Percentiles rank a stretch among this genome's conserved stretches.
These are phyloP conservation scores for Saccharomycopsis malanga DNA, from an alignment of 805 yeast species.

Conservation along the genomic window DNA sequence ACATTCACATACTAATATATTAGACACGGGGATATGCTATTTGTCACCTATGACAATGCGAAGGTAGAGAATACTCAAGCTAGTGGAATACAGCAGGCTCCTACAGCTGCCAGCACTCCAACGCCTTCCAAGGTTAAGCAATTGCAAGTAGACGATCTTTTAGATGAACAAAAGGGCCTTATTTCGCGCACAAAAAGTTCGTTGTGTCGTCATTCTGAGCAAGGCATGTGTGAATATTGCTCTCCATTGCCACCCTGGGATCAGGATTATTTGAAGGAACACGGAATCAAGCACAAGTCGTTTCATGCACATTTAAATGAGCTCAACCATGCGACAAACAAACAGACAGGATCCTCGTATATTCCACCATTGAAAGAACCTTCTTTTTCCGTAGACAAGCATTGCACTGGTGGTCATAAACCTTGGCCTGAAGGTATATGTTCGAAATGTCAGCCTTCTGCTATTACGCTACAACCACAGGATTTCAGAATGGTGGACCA, in stretches of 20 bases:
- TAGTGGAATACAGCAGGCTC: conserved; percentile 4
- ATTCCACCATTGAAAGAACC: conserved; percentile 76
- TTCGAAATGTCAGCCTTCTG: conserved; percentile 94
- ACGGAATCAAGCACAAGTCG: conserved; percentile 81
- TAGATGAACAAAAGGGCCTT: conserved; percentile 65
- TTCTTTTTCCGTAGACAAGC: conserved; percentile 48
- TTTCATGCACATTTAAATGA: conserved; percentile 78
- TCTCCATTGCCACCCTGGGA: conserved; percentile 96
- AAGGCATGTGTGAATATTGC: conserved; percentile 98
- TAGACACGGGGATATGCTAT: conserved; percentile 54
- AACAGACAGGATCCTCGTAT: conserved; percentile 54
- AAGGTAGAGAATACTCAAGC: neutral
- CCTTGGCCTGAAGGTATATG: conserved; percentile 96
- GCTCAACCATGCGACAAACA: conserved; percentile 59
- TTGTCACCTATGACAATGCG: conserved; percentile 32
- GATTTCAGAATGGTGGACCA: conserved; percentile 94
- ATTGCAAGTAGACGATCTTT: conserved; percentile 54
- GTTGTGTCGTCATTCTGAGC: conserved; percentile 80
- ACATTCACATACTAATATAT: conserved; percentile 27
- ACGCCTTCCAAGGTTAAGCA: conserved; percentile 37
- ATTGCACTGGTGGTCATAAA: conserved; percentile 74
- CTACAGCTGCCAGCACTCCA: conserved; percentile 17
- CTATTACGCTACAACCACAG: conserved; percentile 87
- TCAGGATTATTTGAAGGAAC: conserved; percentile 58
- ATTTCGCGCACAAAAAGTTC: conserved; percentile 55